These are phyloP conservation scores for Esteya vermicola DNA, from an alignment of 2,329 filamentous ascomycete genomes.

Conservation along the genomic window DNA sequence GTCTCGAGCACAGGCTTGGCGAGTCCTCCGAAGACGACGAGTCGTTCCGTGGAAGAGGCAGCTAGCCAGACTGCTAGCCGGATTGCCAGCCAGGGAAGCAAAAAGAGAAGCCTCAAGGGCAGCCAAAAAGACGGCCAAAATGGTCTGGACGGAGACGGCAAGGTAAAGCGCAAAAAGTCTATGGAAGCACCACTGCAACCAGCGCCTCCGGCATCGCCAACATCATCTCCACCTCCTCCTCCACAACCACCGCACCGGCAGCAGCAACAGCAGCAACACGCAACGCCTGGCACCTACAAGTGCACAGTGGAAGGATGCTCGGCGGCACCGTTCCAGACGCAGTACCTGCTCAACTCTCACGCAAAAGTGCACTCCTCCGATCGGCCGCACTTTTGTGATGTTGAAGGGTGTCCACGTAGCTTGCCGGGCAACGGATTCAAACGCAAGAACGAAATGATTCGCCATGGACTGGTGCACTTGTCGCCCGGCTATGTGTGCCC, in stretches of 20 bases:
- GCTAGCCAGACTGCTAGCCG: no score
- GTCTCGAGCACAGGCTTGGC: no score
- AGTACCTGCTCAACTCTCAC: constrained; percentile 66
- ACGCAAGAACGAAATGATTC: constrained; percentile 60
- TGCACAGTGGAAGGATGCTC: constrained; percentile 51
- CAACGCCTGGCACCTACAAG: constrained; percentile 30
- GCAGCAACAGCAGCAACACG: background rate
- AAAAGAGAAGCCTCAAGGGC: no score
- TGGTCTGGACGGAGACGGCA: no score
- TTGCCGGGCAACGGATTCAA: constrained; percentile 56
- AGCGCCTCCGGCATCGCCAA: no score
- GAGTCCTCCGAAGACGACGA: no score
- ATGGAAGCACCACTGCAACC: no score
- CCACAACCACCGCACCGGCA: constrained; percentile 5
- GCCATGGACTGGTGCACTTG: constrained; percentile 76
- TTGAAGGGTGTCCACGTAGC: constrained; percentile 46
- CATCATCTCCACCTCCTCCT: no score
- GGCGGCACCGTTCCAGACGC: constrained; percentile 62
- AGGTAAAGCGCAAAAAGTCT: constrained; percentile 12
- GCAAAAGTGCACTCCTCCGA: constrained; percentile 55
- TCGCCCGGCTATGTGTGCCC: constrained; percentile 93
- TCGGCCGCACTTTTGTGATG: constrained; percentile 51
- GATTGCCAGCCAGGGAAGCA: no score
- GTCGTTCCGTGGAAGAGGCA: no score
- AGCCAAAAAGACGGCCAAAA: no score